phyloP scores from a whole-genome alignment of 1,284 basidiomycete species.

The Moesziomyces aphidis region DNA sequence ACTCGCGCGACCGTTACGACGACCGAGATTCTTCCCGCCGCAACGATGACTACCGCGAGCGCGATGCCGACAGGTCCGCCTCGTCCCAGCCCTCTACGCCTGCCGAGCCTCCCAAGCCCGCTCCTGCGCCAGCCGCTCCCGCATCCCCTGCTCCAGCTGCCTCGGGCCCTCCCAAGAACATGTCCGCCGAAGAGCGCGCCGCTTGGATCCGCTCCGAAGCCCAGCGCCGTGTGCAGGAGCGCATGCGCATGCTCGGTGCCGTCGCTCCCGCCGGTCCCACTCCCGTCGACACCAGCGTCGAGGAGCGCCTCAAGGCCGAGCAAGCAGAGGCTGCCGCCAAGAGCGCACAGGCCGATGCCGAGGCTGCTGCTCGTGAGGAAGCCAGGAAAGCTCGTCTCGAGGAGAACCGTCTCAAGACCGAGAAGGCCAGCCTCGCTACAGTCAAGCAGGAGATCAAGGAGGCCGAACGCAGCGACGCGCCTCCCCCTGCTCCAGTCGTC shows the following conservation, averaged over 20 bases:
- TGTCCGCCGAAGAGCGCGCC: conserved; percentile 85
- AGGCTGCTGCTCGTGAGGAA: conserved; percentile 64
- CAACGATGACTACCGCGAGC: conserved; percentile 51
- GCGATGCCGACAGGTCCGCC: conserved; percentile 69
- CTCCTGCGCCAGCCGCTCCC: conserved; percentile 69
- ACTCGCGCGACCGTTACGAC: conserved; percentile 69
- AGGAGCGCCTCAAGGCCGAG: conserved; percentile 62
- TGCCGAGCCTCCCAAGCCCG: conserved; percentile 52
- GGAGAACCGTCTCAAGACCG: conserved; percentile 55
- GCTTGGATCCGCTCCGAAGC: conserved; percentile 86
- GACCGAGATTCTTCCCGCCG: conserved; percentile 55
- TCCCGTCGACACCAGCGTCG: conserved; percentile 58
- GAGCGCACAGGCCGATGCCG: conserved; percentile 63
- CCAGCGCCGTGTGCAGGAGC: conserved; percentile 83
- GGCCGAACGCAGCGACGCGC: conserved; percentile 40
- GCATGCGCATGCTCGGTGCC: conserved; percentile 86
- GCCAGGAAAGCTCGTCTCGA: conserved; percentile 62
- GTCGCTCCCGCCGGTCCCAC: conserved; percentile 69
- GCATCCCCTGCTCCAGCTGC: conserved; percentile 71
- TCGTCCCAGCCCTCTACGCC: conserved; percentile 66
- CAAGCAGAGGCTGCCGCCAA: conserved; percentile 62
- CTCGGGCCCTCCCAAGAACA: conserved; percentile 76
- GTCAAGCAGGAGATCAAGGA: conserved; percentile 57
- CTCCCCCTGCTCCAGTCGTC: conserved; percentile 49
- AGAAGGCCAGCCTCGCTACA: conserved; percentile 46